Percentiles rank a stretch among this genome's conserved stretches.
phyloP scores from a whole-genome alignment of 306 rosid species.

The Corylus heterophylla region DNA sequence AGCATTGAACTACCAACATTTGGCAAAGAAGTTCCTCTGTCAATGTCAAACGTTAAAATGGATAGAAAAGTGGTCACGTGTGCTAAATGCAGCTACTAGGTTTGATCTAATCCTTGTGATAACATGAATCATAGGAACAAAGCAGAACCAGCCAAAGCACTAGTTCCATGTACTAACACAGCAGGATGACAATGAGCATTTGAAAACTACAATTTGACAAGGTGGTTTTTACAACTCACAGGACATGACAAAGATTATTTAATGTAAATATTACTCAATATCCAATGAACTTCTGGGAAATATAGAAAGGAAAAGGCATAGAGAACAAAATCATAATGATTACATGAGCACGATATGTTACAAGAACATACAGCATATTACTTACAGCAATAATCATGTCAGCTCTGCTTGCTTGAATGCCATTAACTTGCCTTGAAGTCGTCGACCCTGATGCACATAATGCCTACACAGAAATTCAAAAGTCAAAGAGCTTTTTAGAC shows the following conservation, averaged over 20 bases:
- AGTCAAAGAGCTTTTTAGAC: constrained; percentile 13
- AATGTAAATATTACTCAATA: background rate
- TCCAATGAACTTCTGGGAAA: background rate
- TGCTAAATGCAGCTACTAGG: background rate
- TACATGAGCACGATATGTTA: background rate
- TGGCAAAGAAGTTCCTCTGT: too few species aligned
- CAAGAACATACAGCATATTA: constrained; percentile 17
- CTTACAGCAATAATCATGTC: constrained; percentile 83
- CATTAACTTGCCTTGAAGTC: constrained; percentile 50
- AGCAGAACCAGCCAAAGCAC: background rate
- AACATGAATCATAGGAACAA: background rate
- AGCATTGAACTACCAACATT: too few species aligned
- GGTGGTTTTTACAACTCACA: background rate
- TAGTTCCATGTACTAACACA: background rate
- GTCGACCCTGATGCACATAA: constrained; percentile 55
- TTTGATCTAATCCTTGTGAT: background rate
- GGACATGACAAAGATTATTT: background rate
- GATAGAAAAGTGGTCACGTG: too few species aligned
- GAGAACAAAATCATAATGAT: background rate
- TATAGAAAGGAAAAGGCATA: background rate
- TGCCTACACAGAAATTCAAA: constrained; percentile 51
- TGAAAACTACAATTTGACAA: background rate
- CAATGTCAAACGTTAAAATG: too few species aligned
- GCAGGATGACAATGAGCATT: background rate
- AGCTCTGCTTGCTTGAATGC: constrained; percentile 65